phyloP scores from a whole-genome alignment of 768 basidiomycete genomes.

The Auricularia sp. region DNA sequence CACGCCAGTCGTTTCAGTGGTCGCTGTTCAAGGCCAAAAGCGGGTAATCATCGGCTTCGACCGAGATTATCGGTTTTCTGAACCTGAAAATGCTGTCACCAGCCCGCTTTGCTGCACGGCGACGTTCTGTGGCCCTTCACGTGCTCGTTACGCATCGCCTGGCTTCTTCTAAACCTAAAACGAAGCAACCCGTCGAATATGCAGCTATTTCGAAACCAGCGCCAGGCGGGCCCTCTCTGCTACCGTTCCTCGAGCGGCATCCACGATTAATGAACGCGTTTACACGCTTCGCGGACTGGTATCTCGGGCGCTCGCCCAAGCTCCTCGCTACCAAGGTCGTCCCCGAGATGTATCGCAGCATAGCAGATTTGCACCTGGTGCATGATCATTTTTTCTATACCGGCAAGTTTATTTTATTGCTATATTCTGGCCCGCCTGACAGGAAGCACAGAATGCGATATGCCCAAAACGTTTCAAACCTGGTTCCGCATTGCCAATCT shows the following conservation, averaged over 20 bases:
- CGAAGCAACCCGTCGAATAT: neutral
- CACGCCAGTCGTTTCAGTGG: no score
- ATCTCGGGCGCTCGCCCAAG: no score
- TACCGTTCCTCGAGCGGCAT: neutral
- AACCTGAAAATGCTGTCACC: neutral
- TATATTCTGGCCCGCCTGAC: no score
- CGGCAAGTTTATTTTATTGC: neutral
- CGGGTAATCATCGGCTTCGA: neutral
- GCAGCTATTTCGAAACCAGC: neutral
- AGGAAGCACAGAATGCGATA: slow-evolving; percentile 49
- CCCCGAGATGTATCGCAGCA: neutral
- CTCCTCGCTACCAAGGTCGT: neutral
- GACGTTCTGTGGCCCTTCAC: neutral
- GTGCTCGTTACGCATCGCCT: neutral
- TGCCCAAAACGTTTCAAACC: slow-evolving; percentile 91
- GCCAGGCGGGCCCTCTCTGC: neutral
- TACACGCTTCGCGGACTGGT: neutral
- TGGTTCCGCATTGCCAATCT: slow-evolving; percentile 93
- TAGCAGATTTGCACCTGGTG: neutral
- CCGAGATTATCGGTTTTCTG: neutral
- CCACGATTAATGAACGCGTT: neutral
- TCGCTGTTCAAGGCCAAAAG: neutral
- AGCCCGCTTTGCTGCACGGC: neutral
- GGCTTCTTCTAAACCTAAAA: neutral
- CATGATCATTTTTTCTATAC: neutral